Percentiles rank a stretch among this genome's conserved stretches.
phyloP scores from a whole-genome alignment of 208 protist genomes.

The Leishmania tropica region DNA sequence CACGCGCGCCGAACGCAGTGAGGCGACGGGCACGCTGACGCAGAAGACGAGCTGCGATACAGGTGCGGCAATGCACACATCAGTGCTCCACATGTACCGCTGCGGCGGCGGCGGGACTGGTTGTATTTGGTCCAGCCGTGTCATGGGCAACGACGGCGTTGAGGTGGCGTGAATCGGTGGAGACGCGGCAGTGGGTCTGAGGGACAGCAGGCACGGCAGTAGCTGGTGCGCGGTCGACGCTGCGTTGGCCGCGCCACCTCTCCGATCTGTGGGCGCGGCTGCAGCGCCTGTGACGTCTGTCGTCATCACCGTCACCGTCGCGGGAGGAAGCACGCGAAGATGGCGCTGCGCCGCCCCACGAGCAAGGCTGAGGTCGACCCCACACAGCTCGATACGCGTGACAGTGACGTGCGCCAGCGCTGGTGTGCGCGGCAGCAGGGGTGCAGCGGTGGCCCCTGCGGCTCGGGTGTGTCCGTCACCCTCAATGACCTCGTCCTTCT shows the following conservation, averaged over 20 bases:
- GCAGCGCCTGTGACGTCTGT: not conserved
- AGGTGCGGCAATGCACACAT: slow-evolving; percentile 9
- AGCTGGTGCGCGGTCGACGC: not conserved
- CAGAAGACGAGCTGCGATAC: slow-evolving; percentile 12
- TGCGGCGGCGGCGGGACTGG: not conserved
- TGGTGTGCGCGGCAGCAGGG: slow-evolving; percentile 4
- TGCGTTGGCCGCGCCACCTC: not conserved
- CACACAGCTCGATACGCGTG: slow-evolving; percentile 19
- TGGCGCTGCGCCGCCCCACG: slow-evolving; percentile 19
- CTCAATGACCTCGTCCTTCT: not conserved
- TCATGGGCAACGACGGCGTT: not conserved
- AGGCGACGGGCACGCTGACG: slow-evolving; percentile 6
- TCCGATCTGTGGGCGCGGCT: not conserved
- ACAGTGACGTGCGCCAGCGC: slow-evolving; percentile 21
- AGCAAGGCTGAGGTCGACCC: slow-evolving; percentile 26
- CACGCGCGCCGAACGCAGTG: slow-evolving; percentile 4
- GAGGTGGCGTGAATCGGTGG: not conserved
- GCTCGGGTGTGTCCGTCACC: not conserved
- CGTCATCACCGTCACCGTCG: slow-evolving; percentile 14
- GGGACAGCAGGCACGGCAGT: not conserved
- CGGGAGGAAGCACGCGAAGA: slow-evolving; percentile 12
- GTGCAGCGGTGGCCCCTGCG: not conserved
- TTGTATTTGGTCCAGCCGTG: not conserved
- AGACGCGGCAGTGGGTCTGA: not conserved
- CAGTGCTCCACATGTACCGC: slow-evolving; percentile 26